Evolutionary conservation across 495 filamentous ascomycete species (phyloP).

Genomic region (Staphylotrichum longicolle): DNA sequence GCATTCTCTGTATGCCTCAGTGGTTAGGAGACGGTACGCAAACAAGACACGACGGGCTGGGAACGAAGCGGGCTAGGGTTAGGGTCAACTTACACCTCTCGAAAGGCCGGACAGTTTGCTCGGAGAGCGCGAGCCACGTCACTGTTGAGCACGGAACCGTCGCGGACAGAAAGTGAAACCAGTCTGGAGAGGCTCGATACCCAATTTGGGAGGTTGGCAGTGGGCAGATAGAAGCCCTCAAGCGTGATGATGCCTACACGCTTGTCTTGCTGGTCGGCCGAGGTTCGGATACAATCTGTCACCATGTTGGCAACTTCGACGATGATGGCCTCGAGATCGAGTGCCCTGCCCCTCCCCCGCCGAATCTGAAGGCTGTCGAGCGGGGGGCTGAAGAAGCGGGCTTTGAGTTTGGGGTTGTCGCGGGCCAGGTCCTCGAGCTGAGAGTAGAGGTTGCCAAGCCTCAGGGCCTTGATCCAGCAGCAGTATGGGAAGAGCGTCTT

Average conservation of each 20-base stretch:
- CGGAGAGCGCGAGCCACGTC: constrained; percentile 53
- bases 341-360: background rate
- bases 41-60: background rate
- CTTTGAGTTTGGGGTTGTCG: constrained; percentile 5
- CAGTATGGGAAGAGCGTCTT: constrained; percentile 68
- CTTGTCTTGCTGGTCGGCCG: constrained; percentile 33
- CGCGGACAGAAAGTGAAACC: constrained; percentile 51
- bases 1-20: constrained; percentile 40
- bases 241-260: constrained; percentile 49
- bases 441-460: constrained; percentile 57
- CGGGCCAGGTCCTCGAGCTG: constrained; percentile 56
- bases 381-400: constrained; percentile 51
- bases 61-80: background rate
- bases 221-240: constrained; percentile 33
- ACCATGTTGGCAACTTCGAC: constrained; percentile 32
- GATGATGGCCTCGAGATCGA: constrained; percentile 27
- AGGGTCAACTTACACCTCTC: constrained; percentile 43
- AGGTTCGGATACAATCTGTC: constrained; percentile 35
- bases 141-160: constrained; percentile 56
- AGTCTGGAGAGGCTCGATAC: constrained; percentile 38
- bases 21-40: background rate
- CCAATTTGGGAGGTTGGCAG: constrained; percentile 36
- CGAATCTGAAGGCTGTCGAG: constrained; percentile 40
- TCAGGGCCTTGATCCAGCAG: constrained; percentile 61
- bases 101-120: constrained; percentile 59